These are phyloP conservation scores for Cryptococcus wingfieldii DNA, from an alignment of 1,284 basidiomycete species.

Conservation along the genomic window DNA sequence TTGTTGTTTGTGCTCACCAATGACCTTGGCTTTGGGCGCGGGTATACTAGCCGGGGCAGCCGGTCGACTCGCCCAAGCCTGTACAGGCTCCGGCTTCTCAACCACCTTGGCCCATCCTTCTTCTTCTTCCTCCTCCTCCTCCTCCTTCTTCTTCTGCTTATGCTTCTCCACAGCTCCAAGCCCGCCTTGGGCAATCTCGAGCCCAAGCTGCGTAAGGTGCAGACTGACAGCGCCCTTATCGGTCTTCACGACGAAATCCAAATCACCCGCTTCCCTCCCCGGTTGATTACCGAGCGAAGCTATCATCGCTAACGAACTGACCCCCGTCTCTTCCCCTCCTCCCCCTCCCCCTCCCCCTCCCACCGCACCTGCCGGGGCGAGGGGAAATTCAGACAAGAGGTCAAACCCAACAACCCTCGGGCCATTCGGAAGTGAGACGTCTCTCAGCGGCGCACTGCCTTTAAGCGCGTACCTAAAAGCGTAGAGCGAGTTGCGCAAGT, in stretches of 20 bases:
- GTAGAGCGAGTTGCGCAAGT: slow-evolving; percentile 27
- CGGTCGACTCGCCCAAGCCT: slow-evolving; percentile 17
- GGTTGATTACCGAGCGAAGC: not conserved
- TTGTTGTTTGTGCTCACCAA: no score
- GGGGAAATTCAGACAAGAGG: slow-evolving; percentile 27
- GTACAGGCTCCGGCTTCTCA: slow-evolving; percentile 25
- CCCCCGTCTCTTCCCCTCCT: not conserved
- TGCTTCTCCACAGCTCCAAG: not conserved
- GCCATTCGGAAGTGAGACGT: slow-evolving; percentile 8
- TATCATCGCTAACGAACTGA: not conserved
- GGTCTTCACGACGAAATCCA: not conserved
- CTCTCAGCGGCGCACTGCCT: slow-evolving; percentile 29
- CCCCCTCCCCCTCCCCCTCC: no score
- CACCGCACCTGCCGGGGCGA: no score
- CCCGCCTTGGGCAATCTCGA: not conserved
- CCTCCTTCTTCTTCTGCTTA: not conserved
- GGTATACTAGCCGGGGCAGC: no score
- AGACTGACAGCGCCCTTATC: not conserved
- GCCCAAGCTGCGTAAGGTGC: not conserved
- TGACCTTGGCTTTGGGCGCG: no score
- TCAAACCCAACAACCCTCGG: slow-evolving; percentile 25
- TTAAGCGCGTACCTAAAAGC: slow-evolving; percentile 40
- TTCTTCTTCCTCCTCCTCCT: slow-evolving; percentile 27
- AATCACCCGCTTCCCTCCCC: not conserved
- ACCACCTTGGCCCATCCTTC: slow-evolving; percentile 20